phyloP scores from a whole-genome alignment of 2,329 filamentous ascomycete genomes.

The Microcera coccophila region DNA sequence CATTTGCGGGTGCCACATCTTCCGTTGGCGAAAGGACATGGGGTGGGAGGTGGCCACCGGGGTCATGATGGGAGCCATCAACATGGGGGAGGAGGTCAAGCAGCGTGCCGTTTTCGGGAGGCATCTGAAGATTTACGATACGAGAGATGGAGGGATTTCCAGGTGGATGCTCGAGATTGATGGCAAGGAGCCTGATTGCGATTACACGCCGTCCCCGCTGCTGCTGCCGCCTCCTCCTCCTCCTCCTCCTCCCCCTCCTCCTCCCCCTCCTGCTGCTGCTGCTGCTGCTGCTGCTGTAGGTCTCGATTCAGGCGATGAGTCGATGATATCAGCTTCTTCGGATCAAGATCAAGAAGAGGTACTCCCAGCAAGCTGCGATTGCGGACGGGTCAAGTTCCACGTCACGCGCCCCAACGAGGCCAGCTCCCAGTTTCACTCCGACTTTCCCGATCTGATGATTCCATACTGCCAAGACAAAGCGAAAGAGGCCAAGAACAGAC shows the following conservation, averaged over 20 bases:
- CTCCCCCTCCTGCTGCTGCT: too few relatives aligned
- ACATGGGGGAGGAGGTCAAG: neutral
- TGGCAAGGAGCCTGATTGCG: neutral
- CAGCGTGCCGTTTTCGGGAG: neutral
- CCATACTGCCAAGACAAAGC: conserved; percentile 40
- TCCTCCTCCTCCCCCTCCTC: too few relatives aligned
- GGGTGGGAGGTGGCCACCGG: conserved; percentile 39
- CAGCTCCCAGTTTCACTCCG: conserved; percentile 37
- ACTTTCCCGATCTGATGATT: conserved; percentile 51
- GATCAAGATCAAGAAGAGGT: neutral
- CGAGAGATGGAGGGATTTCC: conserved; percentile 36
- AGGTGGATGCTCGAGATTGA: conserved; percentile 22
- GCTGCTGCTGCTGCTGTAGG: too few relatives aligned
- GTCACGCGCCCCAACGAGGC: conserved; percentile 51
- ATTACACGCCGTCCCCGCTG: neutral
- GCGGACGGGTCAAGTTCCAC: conserved; percentile 48
- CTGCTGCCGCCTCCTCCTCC: too few relatives aligned
- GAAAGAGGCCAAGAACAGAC: conserved; percentile 37
- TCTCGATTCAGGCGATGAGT: neutral
- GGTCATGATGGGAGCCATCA: conserved; percentile 21
- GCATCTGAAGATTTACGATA: conserved; percentile 28
- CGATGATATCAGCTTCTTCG: neutral
- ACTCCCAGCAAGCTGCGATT: conserved; percentile 28
- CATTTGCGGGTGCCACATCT: conserved; percentile 41
- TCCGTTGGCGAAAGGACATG: conserved; percentile 18